Evolutionary conservation across 495 filamentous ascomycete species (phyloP).

Genomic region (Xylaria cubensis): DNA sequence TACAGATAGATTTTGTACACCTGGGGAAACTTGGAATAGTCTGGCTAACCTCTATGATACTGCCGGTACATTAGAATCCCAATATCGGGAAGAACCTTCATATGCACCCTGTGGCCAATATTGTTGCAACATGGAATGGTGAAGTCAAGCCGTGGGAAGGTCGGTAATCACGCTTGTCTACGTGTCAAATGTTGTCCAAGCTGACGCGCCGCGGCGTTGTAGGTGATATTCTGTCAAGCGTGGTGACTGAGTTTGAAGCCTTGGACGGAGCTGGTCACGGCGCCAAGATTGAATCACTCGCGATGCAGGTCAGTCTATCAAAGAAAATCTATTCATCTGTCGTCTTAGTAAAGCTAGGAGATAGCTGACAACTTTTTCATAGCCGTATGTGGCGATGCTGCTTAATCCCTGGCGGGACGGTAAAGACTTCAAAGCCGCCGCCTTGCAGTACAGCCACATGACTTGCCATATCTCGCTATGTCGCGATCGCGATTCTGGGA

Average conservation of each 20-base stretch:
- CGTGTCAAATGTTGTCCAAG: too few relatives aligned
- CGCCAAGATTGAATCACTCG: conserved; percentile 62
- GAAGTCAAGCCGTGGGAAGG: conserved; percentile 72
- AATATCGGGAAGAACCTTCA: conserved; percentile 77
- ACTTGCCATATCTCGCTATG: conserved; percentile 65
- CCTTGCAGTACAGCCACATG: conserved; percentile 61
- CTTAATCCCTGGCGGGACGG: conserved; percentile 65
- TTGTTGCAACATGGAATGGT: conserved; percentile 63
- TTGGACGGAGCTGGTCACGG: conserved; percentile 76
- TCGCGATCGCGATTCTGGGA: conserved; percentile 68
- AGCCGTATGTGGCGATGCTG: conserved; percentile 44
- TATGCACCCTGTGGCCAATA: conserved; percentile 67
- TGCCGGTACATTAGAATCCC: conserved; percentile 58
- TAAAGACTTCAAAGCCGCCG: conserved; percentile 65
- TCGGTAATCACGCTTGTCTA: too few relatives aligned
- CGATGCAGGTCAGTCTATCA: too few relatives aligned
- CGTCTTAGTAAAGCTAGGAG: too few relatives aligned
- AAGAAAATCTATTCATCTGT: too few relatives aligned
- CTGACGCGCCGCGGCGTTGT: too few relatives aligned
- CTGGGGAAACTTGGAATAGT: too few relatives aligned
- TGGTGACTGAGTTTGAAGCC: conserved; percentile 72
- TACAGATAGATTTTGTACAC: too few relatives aligned
- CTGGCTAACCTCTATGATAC: not conserved
- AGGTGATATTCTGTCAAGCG: conserved; percentile 65
- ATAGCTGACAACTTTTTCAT: too few relatives aligned